Base-by-base conservation (phyloP, 2,329 filamentous ascomycete species). In the Nemania sp. region DNA sequence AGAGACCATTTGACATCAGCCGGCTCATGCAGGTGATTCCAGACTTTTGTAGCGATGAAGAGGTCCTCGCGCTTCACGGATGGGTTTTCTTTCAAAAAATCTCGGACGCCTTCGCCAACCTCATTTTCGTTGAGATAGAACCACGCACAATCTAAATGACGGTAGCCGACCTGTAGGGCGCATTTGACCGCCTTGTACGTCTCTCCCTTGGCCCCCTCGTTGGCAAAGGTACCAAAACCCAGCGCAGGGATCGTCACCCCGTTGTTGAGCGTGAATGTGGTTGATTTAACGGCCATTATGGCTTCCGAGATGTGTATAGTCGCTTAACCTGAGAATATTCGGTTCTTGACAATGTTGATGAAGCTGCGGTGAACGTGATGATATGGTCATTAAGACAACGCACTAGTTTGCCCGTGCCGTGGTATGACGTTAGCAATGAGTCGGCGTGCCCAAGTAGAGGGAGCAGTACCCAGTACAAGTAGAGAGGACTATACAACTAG, bases 101-200 rank as follows among this genome's bases (percentile, higher is more conserved):
- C 79, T 49, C 76, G 76, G 62, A 86, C 77, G 17, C 78, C 82
- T 20, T 77, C 70, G 46, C 83, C 82, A 30, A 86, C 80, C 66
- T 85, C 82, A 8, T 70, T 71, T 66, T 86, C 87, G 68, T 90
- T 90, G 65, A 81, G 79, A 70, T 90, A 90, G 60, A 84, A 86
- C 66, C 86, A 80, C 45, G 86, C 85, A 67, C 84, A 86, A 71
- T 85, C 82, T 57, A 88, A 81, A 67, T 87, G 83, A 40, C 84
- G 77, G 73, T 89, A 89, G 39, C 86, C 86, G 51, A 75, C 74
- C 62, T 80, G 77, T 12, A 88, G 76, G 14, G 85, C 86, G 57
- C 74, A 75, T 65, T 83, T 81, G 58, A 90, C 86, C 15, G 86
- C 86, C 52, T 73, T 76, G 74, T 84, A 84, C 39, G 80, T 80